Evolutionary conservation across 352 stramenopile species (phyloP).

Genomic region (Thalassiosira hispida): DNA sequence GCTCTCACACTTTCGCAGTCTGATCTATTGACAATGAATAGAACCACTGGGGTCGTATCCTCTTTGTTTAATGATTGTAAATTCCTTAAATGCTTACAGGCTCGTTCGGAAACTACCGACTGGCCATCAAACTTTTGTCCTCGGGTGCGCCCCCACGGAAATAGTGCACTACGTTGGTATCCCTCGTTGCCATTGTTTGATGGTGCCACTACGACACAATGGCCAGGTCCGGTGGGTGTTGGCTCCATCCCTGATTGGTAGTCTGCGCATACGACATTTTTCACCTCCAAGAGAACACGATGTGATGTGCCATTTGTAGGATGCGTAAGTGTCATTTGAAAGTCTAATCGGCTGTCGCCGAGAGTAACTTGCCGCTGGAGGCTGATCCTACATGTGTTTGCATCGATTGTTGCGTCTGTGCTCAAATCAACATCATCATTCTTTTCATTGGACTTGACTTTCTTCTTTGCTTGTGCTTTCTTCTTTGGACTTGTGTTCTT

Average conservation of each 20-base stretch:
- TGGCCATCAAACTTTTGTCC: conserved; percentile 78
- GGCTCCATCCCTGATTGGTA: conserved; percentile 46
- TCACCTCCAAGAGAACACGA: conserved; percentile 55
- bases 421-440: neutral
- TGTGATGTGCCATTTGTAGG: conserved; percentile 12
- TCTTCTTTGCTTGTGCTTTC: neutral
- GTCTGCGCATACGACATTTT: conserved; percentile 64
- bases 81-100: conserved; percentile 81
- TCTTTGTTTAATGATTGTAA: conserved; percentile 53
- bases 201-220: conserved; percentile 55
- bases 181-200: conserved; percentile 14
- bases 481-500: conserved; percentile 18
- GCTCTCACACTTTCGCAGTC: conserved; percentile 72
- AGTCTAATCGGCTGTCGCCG: conserved; percentile 58
- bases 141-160: conserved; percentile 73
- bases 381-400: conserved; percentile 10
- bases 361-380: conserved; percentile 52
- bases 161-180: conserved; percentile 75
- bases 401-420: neutral
- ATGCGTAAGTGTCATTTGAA: conserved; percentile 40
- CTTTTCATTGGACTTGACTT: neutral
- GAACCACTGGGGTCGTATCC: conserved; percentile 56
- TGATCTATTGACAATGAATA: conserved; percentile 76
- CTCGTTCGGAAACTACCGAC: conserved; percentile 78
- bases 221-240: conserved; percentile 27